Evolutionary conservation across 208 protist genomes (phyloP), one percentile per base, ranked within the genome.

Genomic region (Trypanosoma grayi): DNA sequence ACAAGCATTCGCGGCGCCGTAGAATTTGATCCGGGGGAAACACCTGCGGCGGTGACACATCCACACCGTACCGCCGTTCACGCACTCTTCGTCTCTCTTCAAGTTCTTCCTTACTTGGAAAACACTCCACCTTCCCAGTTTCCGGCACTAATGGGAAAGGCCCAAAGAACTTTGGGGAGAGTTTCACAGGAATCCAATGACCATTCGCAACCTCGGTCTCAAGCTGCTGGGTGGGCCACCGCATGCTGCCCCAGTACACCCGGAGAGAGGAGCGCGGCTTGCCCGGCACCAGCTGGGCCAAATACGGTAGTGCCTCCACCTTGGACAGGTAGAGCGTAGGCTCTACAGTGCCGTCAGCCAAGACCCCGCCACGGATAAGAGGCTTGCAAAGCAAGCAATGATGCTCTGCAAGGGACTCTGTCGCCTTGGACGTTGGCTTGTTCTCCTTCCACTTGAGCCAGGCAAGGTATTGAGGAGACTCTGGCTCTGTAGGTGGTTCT

Each of bases 161-260:
- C 6, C 67, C 68, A 60, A 92, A 94, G 54, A 94, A 94, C 51
- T 68, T 76, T 24, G 87, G 83, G 27, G 84, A 92, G 36, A 90
- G 66, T 58, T 79, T 79, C 37, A 92, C 80, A 1, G 87, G 77
- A 51, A 92, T 87, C 82, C 84, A 94, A 57, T 92, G 85, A 10
- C 87, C 87, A 45, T 89, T 88, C n/a, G 68, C 75, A 25, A 94
- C 81, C 59, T 94, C 87, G 18, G 75, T 54, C 61, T 88, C 79
- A 5, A 94, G 60, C 57, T 91, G 82, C 27, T 66, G 69, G 0
- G 87, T 89, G 11, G 85, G 62, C 87, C 87, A 94, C 8, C 79
- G 80, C 75, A 89, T 90, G 55, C 71, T 81, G 28, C 87, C 87
- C 87, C 87, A 94, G 72, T 92, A 94, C 16, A 94, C 67, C 20